Evolutionary conservation across 345 rosid species (phyloP).

Genomic region (Cardiospermum halicacabum): DNA sequence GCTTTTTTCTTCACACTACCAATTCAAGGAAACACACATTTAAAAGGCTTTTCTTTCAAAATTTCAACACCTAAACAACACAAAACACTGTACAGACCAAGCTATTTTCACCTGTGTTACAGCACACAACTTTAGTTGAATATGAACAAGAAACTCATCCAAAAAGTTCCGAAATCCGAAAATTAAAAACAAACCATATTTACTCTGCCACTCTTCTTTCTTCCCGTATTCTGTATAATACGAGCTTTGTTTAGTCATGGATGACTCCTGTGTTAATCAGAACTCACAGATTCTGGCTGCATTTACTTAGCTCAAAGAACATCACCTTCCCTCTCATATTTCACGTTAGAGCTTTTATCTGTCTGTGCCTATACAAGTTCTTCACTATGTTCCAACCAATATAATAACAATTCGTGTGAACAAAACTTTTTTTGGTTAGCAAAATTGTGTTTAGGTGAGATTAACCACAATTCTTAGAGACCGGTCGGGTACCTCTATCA

Average conservation of each 20-base stretch:
- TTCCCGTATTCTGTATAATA: no score
- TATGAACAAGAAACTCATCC: not conserved
- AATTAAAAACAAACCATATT: not conserved
- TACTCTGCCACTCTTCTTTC: not conserved
- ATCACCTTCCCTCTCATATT: not conserved
- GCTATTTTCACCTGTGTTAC: not conserved
- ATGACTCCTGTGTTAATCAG: not conserved
- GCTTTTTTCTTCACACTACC: no score
- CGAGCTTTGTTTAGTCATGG: no score
- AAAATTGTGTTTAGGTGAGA: not conserved
- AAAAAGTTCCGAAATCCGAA: not conserved
- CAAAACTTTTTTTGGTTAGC: not conserved
- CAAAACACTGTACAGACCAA: conserved; percentile 6
- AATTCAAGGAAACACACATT: no score
- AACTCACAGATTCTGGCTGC: not conserved
- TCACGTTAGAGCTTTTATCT: not conserved
- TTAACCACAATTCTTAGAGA: conserved; percentile 8
- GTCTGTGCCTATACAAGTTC: not conserved
- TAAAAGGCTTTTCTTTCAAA: not conserved
- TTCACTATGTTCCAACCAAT: not conserved
- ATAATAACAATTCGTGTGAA: not conserved
- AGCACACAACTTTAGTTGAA: not conserved
- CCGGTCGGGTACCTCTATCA: conserved; percentile 1
- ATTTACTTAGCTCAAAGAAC: conserved; percentile 9
- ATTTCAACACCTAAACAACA: not conserved